Conservation (phyloP, 2,329 filamentous ascomycete genomes). For the Paecilomyces sp. region DNA sequence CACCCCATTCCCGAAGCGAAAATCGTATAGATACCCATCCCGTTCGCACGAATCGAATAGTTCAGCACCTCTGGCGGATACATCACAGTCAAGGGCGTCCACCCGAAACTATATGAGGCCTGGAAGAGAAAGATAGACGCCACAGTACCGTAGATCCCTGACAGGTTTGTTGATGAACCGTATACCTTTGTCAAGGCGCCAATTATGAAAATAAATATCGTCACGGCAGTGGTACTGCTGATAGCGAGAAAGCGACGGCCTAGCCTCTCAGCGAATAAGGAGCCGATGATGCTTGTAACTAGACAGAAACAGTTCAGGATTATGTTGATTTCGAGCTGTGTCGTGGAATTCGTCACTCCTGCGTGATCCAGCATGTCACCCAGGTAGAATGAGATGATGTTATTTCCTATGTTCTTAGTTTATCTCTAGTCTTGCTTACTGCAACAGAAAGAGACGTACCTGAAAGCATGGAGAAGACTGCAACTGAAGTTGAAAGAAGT, state of each 20-base stretch:
- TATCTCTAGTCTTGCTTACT: neutral
- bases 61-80: constrained; percentile 46
- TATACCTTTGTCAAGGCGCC: constrained; percentile 43
- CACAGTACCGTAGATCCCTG: constrained; percentile 1
- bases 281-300: constrained; percentile 35
- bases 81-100: constrained; percentile 43
- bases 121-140: constrained; percentile 45
- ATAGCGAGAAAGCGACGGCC: constrained; percentile 33
- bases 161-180: constrained; percentile 8
- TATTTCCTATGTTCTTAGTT: constrained; percentile 25
- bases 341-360: constrained; percentile 36
- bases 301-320: constrained; percentile 48
- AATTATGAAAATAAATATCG: constrained; percentile 44
- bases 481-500: constrained; percentile 31
- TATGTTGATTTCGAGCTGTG: constrained; percentile 37
- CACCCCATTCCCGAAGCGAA: constrained; percentile 16
- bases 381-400: constrained; percentile 37
- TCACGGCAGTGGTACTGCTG: neutral
- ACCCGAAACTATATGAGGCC: constrained; percentile 44
- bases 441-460: neutral
- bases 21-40: constrained; percentile 32
- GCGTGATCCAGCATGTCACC: constrained; percentile 38
- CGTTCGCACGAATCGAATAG: constrained; percentile 44
- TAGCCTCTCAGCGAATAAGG: constrained; percentile 34
- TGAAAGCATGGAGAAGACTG: constrained; percentile 17